Conservation (phyloP, 768 basidiomycete species). For the Leccinum aurantiacum region DNA sequence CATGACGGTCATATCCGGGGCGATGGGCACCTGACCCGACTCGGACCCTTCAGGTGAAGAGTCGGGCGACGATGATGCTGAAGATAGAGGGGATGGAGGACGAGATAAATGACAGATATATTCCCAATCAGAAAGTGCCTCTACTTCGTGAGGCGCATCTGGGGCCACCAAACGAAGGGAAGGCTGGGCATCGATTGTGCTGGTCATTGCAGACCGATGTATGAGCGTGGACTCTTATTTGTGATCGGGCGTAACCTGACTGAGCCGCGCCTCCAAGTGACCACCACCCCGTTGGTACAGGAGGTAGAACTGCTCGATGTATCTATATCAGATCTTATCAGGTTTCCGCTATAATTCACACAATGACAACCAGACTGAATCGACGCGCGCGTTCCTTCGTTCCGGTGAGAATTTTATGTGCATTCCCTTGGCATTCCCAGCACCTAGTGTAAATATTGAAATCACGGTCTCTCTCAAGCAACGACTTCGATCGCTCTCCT, state of each 20-base stretch:
- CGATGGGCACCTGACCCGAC: no score
- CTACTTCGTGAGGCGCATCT: background rate
- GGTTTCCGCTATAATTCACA: conserved; percentile 16
- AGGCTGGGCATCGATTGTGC: background rate
- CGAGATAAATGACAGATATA: background rate
- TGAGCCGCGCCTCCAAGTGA: no score
- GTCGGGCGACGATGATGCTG: background rate
- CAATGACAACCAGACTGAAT: background rate
- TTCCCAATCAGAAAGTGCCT: background rate
- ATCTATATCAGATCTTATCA: background rate
- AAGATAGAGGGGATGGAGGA: background rate
- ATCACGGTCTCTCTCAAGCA: background rate
- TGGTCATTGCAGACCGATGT: background rate
- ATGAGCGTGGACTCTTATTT: no score
- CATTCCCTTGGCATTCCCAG: background rate
- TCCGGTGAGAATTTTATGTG: background rate
- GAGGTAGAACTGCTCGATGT: background rate
- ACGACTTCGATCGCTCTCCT: background rate
- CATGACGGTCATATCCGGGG: background rate
- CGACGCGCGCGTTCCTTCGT: background rate
- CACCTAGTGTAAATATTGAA: background rate
- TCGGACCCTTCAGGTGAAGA: background rate
- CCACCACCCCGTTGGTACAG: no score
- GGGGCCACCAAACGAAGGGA: background rate
- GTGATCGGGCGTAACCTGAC: no score